Conservation (phyloP, 768 basidiomycete genomes). For the Gyrodon lividus region DNA sequence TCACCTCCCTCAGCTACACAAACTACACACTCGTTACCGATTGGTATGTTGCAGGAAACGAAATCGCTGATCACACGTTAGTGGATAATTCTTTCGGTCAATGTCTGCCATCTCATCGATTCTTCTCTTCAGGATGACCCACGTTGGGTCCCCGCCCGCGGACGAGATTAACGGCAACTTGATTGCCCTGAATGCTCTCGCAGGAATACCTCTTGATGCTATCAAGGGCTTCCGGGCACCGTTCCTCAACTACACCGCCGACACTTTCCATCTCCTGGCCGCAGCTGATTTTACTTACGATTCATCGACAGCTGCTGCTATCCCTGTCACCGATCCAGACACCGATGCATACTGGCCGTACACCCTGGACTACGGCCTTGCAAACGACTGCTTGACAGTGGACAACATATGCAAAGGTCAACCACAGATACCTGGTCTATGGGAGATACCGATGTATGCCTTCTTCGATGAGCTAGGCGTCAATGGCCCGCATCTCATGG, state of each 20-base stretch:
- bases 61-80: slow-evolving; percentile 78
- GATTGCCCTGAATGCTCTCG: slow-evolving; percentile 73
- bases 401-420: slow-evolving; percentile 61
- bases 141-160: slow-evolving; percentile 59
- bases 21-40: slow-evolving; percentile 78
- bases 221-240: slow-evolving; percentile 79
- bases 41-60: slow-evolving; percentile 81
- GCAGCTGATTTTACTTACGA: slow-evolving; percentile 69
- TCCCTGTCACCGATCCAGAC: slow-evolving; percentile 60
- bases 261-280: slow-evolving; percentile 59
- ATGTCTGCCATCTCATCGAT: background rate
- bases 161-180: slow-evolving; percentile 78
- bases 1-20: slow-evolving; percentile 66
- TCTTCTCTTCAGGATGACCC: slow-evolving; percentile 52
- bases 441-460: slow-evolving; percentile 86
- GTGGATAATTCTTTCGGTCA: slow-evolving; percentile 23
- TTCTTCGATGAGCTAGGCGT: slow-evolving; percentile 62
- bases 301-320: slow-evolving; percentile 56
- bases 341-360: slow-evolving; percentile 87
- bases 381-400: slow-evolving; percentile 69
- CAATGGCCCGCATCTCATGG: slow-evolving; percentile 70
- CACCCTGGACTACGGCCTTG: slow-evolving; percentile 75
- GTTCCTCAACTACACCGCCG: slow-evolving; percentile 61
- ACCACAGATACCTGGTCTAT: slow-evolving; percentile 72
- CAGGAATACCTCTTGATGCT: slow-evolving; percentile 65